phyloP scores from a whole-genome alignment of 2,329 filamentous ascomycete species.

The Xylaria sp. region DNA sequence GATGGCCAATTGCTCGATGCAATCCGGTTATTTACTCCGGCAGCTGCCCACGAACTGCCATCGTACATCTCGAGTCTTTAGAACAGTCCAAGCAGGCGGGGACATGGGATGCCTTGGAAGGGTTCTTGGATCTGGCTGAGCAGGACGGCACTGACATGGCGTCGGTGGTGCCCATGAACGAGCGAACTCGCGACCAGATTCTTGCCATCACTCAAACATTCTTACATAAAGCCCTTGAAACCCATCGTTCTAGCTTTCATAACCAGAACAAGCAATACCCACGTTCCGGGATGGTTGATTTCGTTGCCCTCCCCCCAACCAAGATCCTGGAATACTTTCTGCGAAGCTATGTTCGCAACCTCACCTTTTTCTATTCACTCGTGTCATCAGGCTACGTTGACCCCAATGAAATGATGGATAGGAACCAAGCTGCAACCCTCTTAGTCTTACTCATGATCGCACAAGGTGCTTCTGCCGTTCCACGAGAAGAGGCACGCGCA shows the following conservation, averaged over 20 bases:
- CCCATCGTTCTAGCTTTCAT: conserved; percentile 66
- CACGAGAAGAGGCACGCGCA: conserved; percentile 72
- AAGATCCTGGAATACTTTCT: conserved; percentile 76
- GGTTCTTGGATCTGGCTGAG: conserved; percentile 54
- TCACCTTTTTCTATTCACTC: conserved; percentile 74
- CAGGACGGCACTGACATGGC: conserved; percentile 53
- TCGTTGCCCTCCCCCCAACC: conserved; percentile 73
- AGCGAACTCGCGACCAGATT: conserved; percentile 72
- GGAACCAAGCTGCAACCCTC: conserved; percentile 73
- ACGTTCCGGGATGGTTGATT: conserved; percentile 66
- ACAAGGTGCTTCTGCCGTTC: conserved; percentile 74
- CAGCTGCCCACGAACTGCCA: conserved; percentile 61
- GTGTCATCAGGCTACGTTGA: conserved; percentile 70
- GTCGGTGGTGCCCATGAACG: conserved; percentile 58
- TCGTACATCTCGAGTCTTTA: conserved; percentile 63
- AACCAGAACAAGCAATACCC: conserved; percentile 56
- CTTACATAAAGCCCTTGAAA: conserved; percentile 76
- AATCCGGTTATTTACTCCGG: conserved; percentile 59
- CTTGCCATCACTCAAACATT: conserved; percentile 78
- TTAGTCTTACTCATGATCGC: conserved; percentile 78
- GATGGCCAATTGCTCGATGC: conserved; percentile 64
- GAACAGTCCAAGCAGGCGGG: conserved; percentile 61
- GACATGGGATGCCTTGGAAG: conserved; percentile 59
- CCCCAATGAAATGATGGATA: conserved; percentile 73
- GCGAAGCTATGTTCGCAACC: conserved; percentile 72